Conservation (phyloP, 1,139 yeast genomes). For the Geotrichum aggregatum region DNA sequence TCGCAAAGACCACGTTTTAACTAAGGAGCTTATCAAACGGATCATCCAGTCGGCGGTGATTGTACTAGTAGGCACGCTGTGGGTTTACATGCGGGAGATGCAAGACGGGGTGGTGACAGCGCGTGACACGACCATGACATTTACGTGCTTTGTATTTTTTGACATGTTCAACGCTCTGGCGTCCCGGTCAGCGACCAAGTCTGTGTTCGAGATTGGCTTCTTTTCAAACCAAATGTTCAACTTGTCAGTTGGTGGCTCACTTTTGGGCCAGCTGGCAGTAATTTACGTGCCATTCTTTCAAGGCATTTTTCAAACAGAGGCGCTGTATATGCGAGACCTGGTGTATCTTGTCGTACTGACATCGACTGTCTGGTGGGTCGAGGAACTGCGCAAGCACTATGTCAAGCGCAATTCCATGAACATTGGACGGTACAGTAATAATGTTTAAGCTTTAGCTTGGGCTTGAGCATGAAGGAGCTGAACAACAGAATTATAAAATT, state of each 20-base stretch:
- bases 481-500: background rate
- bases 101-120: slow-evolving; percentile 71
- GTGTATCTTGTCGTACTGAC: slow-evolving; percentile 57
- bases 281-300: slow-evolving; percentile 91
- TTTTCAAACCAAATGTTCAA: slow-evolving; percentile 84
- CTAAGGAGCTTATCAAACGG: slow-evolving; percentile 61
- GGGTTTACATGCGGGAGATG: slow-evolving; percentile 81
- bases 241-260: slow-evolving; percentile 82
- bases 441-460: slow-evolving; percentile 5
- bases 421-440: slow-evolving; percentile 16
- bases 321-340: slow-evolving; percentile 65
- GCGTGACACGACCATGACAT: slow-evolving; percentile 98
- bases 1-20: slow-evolving; percentile 76
- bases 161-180: slow-evolving; percentile 95
- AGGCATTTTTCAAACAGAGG: slow-evolving; percentile 87
- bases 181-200: slow-evolving; percentile 82
- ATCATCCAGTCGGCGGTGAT: slow-evolving; percentile 69
- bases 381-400: slow-evolving; percentile 67
- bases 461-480: background rate
- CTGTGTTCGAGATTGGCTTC: slow-evolving; percentile 71
- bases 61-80: slow-evolving; percentile 73
- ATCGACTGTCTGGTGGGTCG: slow-evolving; percentile 78
- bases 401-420: slow-evolving; percentile 5
- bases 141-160: slow-evolving; percentile 88
- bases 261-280: slow-evolving; percentile 89